phyloP scores from a whole-genome alignment of 1,284 basidiomycete genomes.

The Mrakiaceae sp. region DNA sequence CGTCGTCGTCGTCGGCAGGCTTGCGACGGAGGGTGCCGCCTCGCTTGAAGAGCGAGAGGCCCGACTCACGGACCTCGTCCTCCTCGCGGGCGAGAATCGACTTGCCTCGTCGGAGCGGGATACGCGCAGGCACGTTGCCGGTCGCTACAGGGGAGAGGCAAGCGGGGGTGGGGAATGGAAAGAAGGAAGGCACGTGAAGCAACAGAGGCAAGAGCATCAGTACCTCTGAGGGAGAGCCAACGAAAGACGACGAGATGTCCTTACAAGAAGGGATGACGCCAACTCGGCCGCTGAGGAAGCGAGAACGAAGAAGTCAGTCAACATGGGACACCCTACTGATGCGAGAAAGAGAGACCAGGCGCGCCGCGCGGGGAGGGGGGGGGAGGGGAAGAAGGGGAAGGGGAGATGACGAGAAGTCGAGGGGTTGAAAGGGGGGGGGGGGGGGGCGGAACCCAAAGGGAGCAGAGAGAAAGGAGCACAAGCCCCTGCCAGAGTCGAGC shows the following conservation, averaged over 20 bases:
- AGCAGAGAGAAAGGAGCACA: too few species aligned
- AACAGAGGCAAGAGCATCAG: neutral
- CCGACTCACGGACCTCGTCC: constrained; percentile 78
- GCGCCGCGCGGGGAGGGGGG: too few species aligned
- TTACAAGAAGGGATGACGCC: constrained; percentile 67
- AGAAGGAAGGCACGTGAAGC: constrained; percentile 8
- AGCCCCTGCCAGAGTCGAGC: too few species aligned
- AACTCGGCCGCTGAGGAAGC: constrained; percentile 35
- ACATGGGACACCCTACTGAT: neutral
- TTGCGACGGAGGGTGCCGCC: constrained; percentile 63
- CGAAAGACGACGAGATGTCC: constrained; percentile 31
- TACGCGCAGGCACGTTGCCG: constrained; percentile 59
- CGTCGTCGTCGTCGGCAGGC: constrained; percentile 34
- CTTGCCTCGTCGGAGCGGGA: constrained; percentile 58
- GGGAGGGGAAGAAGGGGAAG: too few species aligned
- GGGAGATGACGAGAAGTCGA: too few species aligned
- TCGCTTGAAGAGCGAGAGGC: constrained; percentile 68
- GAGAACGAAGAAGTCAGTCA: neutral
- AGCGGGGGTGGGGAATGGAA: constrained; percentile 4
- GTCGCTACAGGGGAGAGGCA: constrained; percentile 45
- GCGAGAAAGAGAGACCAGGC: too few species aligned
- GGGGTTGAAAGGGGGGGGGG: too few species aligned
- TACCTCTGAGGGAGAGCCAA: too few species aligned
- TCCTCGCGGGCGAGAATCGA: constrained; percentile 78
- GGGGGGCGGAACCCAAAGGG: too few species aligned